Evolutionary conservation across 495 filamentous ascomycete genomes (phyloP), one percentile per base, ranked within the genome.

Genomic region (Endocarpon pusillum): DNA sequence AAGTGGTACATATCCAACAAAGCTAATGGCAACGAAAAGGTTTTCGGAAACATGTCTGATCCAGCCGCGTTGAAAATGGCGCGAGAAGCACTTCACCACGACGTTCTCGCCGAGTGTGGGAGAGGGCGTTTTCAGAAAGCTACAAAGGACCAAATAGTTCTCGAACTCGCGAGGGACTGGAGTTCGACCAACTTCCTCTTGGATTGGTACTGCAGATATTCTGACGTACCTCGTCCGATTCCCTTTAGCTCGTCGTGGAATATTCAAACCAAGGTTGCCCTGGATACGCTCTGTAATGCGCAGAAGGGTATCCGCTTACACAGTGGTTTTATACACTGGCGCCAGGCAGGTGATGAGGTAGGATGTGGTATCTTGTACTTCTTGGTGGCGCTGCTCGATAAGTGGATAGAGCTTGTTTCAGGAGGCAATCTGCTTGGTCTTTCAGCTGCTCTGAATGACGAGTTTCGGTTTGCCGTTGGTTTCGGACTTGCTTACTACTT

Each of bases 161-260:
- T 49, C 9, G 50, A 62, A 34, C 52, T 75, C 33, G 59, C 62
- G 11, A 46, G 48, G 4, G 61, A 69, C 32, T 72, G 66, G 56
- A 59, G 64, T 22, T 57, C 68, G 0, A 73, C 68, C n/a, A 52
- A 67, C 32, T 72, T 73, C 28, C 53, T 75, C 11, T 51, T 75
- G 20, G 53, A 67, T 14, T 74, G 69, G 69, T 74, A 74, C 36
- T 67, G 63, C 46, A 49, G 61, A 23, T 57, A 61, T 52, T 64
- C 53, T 28, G 59, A 57, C 47, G 60, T 59, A 4, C 54, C 57
- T 11, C 50, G 60, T 21, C 68, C 70, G 0, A 61, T 69, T 34
- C 61, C 66, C 0, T 75, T 66, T 49, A 72, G 64, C 44, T 66
- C 68, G n/a, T 63, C 62, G 4, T 75, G 70, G 69, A 75, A 73